Evolutionary conservation across 1,284 basidiomycete species (phyloP), one percentile per base, ranked within the genome.

Genomic region (Fomitopsis palustris): DNA sequence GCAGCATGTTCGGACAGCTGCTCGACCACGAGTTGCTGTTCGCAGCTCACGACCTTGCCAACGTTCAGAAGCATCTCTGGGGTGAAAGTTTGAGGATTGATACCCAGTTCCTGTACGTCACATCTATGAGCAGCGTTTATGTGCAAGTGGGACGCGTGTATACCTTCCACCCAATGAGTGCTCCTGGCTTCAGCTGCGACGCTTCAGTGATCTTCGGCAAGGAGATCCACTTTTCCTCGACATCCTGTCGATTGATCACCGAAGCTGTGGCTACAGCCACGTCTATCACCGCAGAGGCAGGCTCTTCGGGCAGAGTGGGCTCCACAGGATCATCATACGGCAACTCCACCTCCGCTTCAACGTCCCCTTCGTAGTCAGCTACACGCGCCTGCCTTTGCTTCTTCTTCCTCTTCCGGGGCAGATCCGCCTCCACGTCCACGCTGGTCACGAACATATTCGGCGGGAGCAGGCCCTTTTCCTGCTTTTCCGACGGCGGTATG

Each of bases 391-490:
- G 45, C 21, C 17, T 42, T 54, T 53, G 29, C 55, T 58, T 57
- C 33, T 58, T 60, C 54, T 72, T 72, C 38, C 60, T 59, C 54
- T 56, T 55, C 8, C 59, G 47, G 61, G 67, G 67, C 62, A 70
- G 38, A 2, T 77, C 81, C 37, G 77, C 79, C 66, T 88, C 86
- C 10, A 88, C 85, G 64, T 88, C 86, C 4, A 88, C 77, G 61
- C 80, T 85, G 6, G 86, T 88, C 33, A 90, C 84, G 61, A 89
- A 83, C 69, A 89, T 74, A 58, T 86, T 84, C 7, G 75, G 64
- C 4, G 87, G 85, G n/a, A 88, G 64, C 51, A 72, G 62, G 14
- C 81, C 81, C 1, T 63, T 66, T 25, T 76, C 78, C 61, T 82
- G 78, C 59, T 80, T 78, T 69, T 87, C 81, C 1, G 85, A 90